A percentile compares a stretch with the other conserved stretches of the same genome.
Evolutionary conservation across 1,139 yeast genomes (phyloP).

Genomic region (Candida gigantensis): DNA sequence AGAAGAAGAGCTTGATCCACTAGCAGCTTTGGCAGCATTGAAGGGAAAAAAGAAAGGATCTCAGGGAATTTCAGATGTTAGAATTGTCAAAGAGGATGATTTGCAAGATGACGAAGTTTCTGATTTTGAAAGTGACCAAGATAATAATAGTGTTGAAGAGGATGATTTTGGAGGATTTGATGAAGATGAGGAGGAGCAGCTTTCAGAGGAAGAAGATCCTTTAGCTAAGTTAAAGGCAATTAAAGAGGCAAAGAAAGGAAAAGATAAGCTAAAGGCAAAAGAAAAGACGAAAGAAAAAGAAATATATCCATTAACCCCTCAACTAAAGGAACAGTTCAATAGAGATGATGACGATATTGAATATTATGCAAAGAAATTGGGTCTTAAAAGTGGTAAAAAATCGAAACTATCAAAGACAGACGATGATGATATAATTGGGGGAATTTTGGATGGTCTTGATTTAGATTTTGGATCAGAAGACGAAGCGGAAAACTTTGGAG

Average conservation of each 20-base stretch:
- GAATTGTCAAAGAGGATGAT: conserved; percentile 32
- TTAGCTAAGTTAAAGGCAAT: conserved; percentile 46
- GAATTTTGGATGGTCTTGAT: conserved; percentile 76
- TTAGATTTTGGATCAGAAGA: conserved; percentile 41
- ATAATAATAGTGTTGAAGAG: conserved; percentile 14
- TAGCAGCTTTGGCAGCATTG: conserved; percentile 27
- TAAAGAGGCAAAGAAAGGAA: conserved; percentile 33
- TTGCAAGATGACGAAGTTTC: conserved; percentile 23
- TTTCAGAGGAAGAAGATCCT: conserved; percentile 30
- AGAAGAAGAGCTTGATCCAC: conserved; percentile 25
- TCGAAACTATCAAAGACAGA: conserved; percentile 46
- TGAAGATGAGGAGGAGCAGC: conserved; percentile 15
- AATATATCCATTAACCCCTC: conserved; percentile 26
- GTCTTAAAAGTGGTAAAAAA: conserved; percentile 57
- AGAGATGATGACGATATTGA: conserved; percentile 79
- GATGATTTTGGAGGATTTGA: conserved; percentile 13
- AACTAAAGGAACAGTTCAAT: conserved; percentile 46
- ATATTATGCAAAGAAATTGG: conserved; percentile 81
- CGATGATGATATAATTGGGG: conserved; percentile 72
- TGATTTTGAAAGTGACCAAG: conserved; percentile 17
- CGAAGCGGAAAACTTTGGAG: conserved; percentile 45
- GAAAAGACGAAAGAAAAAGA: conserved; percentile 13
- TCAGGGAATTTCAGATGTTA: conserved; percentile 7
- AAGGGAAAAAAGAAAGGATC: conserved; percentile 15
- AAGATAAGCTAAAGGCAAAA: conserved; percentile 7